These are phyloP conservation scores for Plantago elongata DNA, from an alignment of 257 asterid species.

Conservation along the genomic window DNA sequence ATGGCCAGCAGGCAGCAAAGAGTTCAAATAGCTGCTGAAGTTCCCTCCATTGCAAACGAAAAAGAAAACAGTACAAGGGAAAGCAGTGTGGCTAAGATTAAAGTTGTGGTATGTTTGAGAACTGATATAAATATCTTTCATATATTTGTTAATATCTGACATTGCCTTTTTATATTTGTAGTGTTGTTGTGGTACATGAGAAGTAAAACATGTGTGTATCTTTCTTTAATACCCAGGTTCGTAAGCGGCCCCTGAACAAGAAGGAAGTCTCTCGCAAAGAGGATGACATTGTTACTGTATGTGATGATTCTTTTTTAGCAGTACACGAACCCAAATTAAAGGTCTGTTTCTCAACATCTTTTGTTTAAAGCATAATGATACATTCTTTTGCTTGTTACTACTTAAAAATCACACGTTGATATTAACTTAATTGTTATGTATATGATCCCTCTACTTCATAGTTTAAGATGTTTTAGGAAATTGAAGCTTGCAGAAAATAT, in stretches of 20 bases:
- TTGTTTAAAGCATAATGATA: constrained; percentile 12
- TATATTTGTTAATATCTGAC: neutral
- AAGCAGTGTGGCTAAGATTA: constrained; percentile 89
- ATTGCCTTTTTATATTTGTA: constrained; percentile 9
- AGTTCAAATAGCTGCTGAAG: constrained; percentile 56
- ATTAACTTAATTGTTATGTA: neutral
- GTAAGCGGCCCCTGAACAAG: constrained; percentile 95
- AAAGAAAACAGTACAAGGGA: constrained; percentile 66
- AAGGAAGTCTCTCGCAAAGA: constrained; percentile 84
- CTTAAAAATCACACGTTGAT: constrained; percentile 10
- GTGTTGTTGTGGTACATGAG: constrained; percentile 7
- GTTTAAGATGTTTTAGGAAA: no score
- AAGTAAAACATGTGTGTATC: constrained; percentile 11
- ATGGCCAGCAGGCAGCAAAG: constrained; percentile 45
- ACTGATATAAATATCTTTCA: constrained; percentile 4
- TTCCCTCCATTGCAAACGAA: constrained; percentile 47
- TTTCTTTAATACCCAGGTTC: constrained; percentile 54
- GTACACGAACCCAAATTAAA: constrained; percentile 91
- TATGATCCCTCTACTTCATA: neutral
- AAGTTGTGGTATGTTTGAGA: constrained; percentile 75
- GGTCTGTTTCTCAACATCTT: constrained; percentile 37
- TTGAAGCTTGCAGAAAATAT: no score
- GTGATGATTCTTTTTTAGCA: constrained; percentile 64
- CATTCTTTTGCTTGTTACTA: constrained; percentile 3
- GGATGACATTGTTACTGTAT: constrained; percentile 81